Conservation (phyloP, 164 flowering plant genomes). For the Magnolia kwangsiensis region DNA sequence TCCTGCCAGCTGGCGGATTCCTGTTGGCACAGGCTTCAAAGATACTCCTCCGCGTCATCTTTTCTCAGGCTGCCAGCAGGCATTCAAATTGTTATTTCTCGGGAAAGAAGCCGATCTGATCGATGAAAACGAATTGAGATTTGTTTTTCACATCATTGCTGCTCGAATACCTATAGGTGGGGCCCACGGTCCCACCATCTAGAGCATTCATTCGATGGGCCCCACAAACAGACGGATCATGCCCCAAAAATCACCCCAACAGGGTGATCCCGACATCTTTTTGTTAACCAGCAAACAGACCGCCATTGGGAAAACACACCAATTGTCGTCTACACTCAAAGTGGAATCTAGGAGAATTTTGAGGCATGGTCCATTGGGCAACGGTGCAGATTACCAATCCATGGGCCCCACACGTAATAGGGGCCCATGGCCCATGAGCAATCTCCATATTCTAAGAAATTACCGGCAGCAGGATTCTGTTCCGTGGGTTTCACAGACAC, state of each 20-base stretch:
- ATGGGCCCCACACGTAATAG: too few species aligned
- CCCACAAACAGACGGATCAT: too few species aligned
- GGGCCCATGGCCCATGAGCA: too few species aligned
- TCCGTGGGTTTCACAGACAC: slow-evolving; percentile 75
- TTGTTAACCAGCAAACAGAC: not conserved
- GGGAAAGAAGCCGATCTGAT: slow-evolving; percentile 23
- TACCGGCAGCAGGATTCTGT: slow-evolving; percentile 81
- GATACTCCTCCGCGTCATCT: slow-evolving; percentile 11
- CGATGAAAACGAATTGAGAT: too few species aligned
- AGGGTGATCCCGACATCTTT: too few species aligned
- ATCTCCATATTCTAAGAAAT: slow-evolving; percentile 7
- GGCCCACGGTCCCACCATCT: not conserved
- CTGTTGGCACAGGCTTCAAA: too few species aligned
- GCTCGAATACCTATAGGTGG: not conserved
- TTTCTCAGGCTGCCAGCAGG: slow-evolving; percentile 39
- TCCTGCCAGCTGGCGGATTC: too few species aligned
- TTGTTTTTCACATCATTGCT: too few species aligned
- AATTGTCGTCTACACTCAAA: not conserved
- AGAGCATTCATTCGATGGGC: not conserved
- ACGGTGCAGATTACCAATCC: too few species aligned
- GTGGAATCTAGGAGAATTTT: too few species aligned
- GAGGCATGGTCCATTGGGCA: too few species aligned
- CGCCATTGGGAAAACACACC: not conserved
- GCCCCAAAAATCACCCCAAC: too few species aligned
- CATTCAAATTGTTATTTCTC: slow-evolving; percentile 29